Evolutionary conservation across 2,329 filamentous ascomycete genomes (phyloP).

Genomic region (Cordyceps farinosa): DNA sequence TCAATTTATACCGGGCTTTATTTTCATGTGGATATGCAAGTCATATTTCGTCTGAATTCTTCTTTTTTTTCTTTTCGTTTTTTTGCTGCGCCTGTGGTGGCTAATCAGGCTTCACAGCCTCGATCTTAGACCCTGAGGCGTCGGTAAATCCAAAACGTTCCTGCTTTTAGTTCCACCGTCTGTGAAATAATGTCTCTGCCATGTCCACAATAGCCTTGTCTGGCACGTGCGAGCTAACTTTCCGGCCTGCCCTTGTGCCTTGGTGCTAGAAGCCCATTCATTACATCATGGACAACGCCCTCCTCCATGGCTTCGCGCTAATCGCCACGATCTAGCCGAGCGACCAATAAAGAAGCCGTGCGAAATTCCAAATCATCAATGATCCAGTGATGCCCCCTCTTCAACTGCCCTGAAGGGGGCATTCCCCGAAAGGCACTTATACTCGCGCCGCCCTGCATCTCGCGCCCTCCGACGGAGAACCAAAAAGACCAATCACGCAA

Average conservation of each 20-base stretch:
- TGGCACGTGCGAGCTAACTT: neutral
- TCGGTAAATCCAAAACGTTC: no score
- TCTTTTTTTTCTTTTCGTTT: no score
- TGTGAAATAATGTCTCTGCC: no score
- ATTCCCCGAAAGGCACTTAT: neutral
- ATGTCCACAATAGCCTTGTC: no score
- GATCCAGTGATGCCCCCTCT: neutral
- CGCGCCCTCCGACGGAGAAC: neutral
- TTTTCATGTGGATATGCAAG: no score
- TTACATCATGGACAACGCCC: slow-evolving; percentile 3
- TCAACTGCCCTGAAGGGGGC: neutral
- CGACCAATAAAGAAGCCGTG: neutral
- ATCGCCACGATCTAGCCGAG: neutral
- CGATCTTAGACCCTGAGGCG: no score
- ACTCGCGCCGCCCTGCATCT: neutral
- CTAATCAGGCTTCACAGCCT: no score
- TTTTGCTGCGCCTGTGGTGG: no score
- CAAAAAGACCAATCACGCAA: neutral
- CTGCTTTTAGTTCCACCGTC: no score
- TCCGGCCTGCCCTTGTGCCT: neutral
- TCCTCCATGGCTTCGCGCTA: neutral
- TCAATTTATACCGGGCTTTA: no score
- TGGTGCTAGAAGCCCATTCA: neutral
- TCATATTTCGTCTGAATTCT: no score
- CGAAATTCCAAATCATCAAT: slow-evolving; percentile 2